These are phyloP conservation scores for Biscogniauxia marginata DNA, from an alignment of 2,329 filamentous ascomycete genomes.

Conservation along the genomic window DNA sequence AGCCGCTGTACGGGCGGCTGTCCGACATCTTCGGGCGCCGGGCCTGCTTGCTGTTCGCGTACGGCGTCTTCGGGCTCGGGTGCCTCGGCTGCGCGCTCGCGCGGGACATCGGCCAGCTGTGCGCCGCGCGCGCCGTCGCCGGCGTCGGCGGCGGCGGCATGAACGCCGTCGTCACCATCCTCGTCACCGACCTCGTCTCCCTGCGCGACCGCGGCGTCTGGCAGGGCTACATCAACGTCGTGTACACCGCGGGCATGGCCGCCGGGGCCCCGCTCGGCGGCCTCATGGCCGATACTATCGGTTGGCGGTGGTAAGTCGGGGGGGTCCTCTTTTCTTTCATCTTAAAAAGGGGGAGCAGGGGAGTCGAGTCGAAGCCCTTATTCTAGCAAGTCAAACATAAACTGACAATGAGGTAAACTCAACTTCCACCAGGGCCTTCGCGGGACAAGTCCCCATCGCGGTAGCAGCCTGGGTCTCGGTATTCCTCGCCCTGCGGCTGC, in stretches of 20 bases:
- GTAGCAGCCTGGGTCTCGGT: slow-evolving; percentile 64
- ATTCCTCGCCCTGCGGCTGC: slow-evolving; percentile 60
- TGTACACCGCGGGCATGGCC: slow-evolving; percentile 35
- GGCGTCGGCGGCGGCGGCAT: slow-evolving; percentile 42
- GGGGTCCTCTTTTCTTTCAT: slow-evolving; percentile 4
- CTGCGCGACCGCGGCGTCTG: slow-evolving; percentile 46
- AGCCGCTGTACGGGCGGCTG: slow-evolving; percentile 47
- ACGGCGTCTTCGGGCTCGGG: slow-evolving; percentile 47
- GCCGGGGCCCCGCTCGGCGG: slow-evolving; percentile 35
- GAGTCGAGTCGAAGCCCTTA: no score
- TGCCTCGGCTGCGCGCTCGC: slow-evolving; percentile 46
- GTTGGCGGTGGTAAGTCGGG: slow-evolving; percentile 44
- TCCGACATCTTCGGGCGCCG: slow-evolving; percentile 49
- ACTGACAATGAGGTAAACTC: no score
- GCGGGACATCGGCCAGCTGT: slow-evolving; percentile 39
- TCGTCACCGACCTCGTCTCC: slow-evolving; percentile 51
- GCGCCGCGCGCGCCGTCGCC: slow-evolving; percentile 29
- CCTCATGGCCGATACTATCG: slow-evolving; percentile 26
- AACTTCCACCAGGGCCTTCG: slow-evolving; percentile 60
- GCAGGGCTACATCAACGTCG: slow-evolving; percentile 35
- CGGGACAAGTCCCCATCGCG: slow-evolving; percentile 68
- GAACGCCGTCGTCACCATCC: slow-evolving; percentile 44
- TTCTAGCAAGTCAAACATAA: slow-evolving; percentile 11
- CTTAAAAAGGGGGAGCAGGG: no score
- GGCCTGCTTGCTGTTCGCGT: slow-evolving; percentile 36